phyloP scores from a whole-genome alignment of 768 basidiomycete species.

The Panellus pusillus region DNA sequence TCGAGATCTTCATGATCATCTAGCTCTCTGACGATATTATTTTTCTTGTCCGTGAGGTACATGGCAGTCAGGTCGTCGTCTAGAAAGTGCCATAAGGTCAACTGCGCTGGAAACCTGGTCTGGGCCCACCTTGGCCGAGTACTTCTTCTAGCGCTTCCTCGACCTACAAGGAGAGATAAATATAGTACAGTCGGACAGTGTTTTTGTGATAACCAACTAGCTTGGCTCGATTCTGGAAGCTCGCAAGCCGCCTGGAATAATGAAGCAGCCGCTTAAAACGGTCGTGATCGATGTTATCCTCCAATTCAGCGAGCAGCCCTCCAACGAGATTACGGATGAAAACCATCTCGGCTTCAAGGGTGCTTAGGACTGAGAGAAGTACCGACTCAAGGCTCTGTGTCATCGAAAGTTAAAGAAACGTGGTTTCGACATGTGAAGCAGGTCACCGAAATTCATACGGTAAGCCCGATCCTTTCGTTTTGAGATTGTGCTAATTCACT shows the following conservation, averaged over 20 bases:
- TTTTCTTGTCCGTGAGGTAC: slow-evolving; percentile 89
- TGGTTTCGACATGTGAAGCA: no score
- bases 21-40: slow-evolving; percentile 53
- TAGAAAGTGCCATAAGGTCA: slow-evolving; percentile 30
- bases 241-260: slow-evolving; percentile 84
- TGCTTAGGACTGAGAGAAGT: slow-evolving; percentile 86
- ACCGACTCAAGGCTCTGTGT: slow-evolving; percentile 87
- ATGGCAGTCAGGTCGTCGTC: slow-evolving; percentile 95
- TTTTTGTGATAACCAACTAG: slow-evolving; percentile 46
- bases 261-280: slow-evolving; percentile 90
- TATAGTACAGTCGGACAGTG: neutral
- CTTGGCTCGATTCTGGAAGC: slow-evolving; percentile 90
- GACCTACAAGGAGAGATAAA: slow-evolving; percentile 49
- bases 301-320: slow-evolving; percentile 87
- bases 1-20: slow-evolving; percentile 94
- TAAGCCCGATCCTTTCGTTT: slow-evolving; percentile 61
- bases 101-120: neutral
- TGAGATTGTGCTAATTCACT: slow-evolving; percentile 72
- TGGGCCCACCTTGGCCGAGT: slow-evolving; percentile 71
- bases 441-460: slow-evolving; percentile 87
- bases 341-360: slow-evolving; percentile 94
- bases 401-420: slow-evolving; percentile 17
- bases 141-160: slow-evolving; percentile 91
- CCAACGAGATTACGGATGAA: slow-evolving; percentile 91
- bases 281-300: slow-evolving; percentile 94